These are phyloP conservation scores for Fraxinus nigra DNA, from an alignment of 305 asterid species.

Conservation along the genomic window DNA sequence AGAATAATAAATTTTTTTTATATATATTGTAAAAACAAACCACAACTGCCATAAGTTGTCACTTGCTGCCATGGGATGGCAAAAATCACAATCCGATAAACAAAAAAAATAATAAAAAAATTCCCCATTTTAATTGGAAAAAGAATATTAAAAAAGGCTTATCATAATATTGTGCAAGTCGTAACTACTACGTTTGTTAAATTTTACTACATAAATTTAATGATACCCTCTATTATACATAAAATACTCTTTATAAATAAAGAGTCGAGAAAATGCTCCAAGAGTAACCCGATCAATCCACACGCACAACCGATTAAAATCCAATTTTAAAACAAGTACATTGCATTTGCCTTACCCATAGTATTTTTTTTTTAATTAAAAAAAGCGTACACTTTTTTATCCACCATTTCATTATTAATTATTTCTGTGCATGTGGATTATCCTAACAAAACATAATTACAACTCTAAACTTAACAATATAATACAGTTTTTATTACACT, in stretches of 20 bases:
- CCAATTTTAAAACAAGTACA: not conserved
- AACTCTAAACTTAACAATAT: not conserved
- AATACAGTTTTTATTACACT: not conserved
- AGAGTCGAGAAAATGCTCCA: not conserved
- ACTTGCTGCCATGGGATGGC: no score
- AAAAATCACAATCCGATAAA: no score
- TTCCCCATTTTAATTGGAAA: no score
- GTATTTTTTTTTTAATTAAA: not conserved
- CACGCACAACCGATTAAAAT: not conserved
- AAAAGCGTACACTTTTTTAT: not conserved
- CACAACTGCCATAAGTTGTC: no score
- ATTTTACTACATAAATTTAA: not conserved
- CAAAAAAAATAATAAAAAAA: no score
- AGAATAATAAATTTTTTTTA: no score
- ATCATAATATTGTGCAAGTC: not conserved
- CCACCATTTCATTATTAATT: not conserved
- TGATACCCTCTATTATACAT: not conserved
- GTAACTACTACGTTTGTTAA: not conserved
- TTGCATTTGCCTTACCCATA: not conserved
- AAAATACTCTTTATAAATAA: no score
- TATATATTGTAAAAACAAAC: no score
- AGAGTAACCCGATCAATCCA: not conserved
- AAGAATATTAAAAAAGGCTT: no score
- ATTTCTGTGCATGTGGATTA: not conserved
- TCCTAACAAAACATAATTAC: conserved; percentile 4